Evolutionary conservation across 768 basidiomycete genomes (phyloP).

Genomic region (Thelephora ganbajun): DNA sequence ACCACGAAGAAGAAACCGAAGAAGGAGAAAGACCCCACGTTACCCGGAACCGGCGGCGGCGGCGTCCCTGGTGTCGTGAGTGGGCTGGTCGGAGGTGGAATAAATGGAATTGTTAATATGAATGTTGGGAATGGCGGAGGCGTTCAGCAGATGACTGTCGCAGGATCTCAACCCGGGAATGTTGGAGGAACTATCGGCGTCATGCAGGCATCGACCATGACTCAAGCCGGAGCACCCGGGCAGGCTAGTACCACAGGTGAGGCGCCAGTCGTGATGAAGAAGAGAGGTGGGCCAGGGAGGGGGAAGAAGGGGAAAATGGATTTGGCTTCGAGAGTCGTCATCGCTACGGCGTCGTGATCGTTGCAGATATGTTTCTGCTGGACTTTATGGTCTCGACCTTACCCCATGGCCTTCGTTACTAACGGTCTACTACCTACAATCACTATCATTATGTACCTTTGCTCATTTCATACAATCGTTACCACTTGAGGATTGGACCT

Average conservation of each 20-base stretch:
- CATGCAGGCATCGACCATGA: neutral
- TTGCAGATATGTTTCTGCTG: neutral
- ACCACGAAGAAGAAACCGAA: slow-evolving; percentile 51
- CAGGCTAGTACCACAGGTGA: slow-evolving; percentile 6
- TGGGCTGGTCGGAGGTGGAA: neutral
- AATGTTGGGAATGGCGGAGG: slow-evolving; percentile 1
- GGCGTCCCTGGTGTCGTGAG: neutral
- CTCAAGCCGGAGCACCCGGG: slow-evolving; percentile 1
- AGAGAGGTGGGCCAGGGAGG: slow-evolving; percentile 9
- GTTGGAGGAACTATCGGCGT: neutral
- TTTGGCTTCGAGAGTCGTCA: slow-evolving; percentile 16
- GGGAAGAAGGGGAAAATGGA: slow-evolving; percentile 13
- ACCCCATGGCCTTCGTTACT: too few relatives aligned
- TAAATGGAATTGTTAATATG: slow-evolving; percentile 1
- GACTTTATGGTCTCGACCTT: too few relatives aligned
- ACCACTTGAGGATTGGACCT: too few relatives aligned
- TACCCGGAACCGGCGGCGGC: slow-evolving; percentile 3
- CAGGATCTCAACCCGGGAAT: slow-evolving; percentile 2
- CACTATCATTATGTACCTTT: too few relatives aligned
- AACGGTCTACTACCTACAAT: too few relatives aligned
- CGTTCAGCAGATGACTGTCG: neutral
- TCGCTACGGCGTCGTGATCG: slow-evolving; percentile 15
- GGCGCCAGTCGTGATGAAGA: slow-evolving; percentile 13
- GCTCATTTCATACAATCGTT: too few relatives aligned
- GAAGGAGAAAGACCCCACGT: slow-evolving; percentile 14